Conservation (phyloP, 805 yeast species). For the Candida lessepsii region DNA sequence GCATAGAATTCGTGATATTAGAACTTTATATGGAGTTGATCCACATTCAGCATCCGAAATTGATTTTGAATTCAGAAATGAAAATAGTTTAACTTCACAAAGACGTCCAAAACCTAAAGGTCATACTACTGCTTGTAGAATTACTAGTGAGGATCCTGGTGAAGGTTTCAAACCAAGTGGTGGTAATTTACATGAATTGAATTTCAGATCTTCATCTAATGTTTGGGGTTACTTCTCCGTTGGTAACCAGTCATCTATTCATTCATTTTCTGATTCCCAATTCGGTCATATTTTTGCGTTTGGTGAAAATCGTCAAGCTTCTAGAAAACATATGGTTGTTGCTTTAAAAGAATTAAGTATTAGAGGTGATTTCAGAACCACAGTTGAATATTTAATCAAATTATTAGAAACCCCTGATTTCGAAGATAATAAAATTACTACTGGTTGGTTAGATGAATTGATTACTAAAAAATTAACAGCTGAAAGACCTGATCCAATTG, state of each 20-base stretch:
- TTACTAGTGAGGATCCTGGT: slow-evolving; percentile 98
- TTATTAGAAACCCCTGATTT: slow-evolving; percentile 94
- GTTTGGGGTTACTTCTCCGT: slow-evolving; percentile 99
- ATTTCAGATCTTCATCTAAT: slow-evolving; percentile 93
- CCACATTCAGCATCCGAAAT: slow-evolving; percentile 89
- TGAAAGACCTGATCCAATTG: slow-evolving; percentile 88
- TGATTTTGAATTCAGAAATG: slow-evolving; percentile 83
- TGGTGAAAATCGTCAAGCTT: slow-evolving; percentile 97
- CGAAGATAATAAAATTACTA: slow-evolving; percentile 93
- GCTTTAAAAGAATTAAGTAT: slow-evolving; percentile 95
- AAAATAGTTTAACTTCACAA: slow-evolving; percentile 72
- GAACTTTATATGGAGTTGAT: slow-evolving; percentile 91
- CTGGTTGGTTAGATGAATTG: slow-evolving; percentile 98
- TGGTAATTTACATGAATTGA: slow-evolving; percentile 93
- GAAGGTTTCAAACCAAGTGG: slow-evolving; percentile 99
- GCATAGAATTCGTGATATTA: slow-evolving; percentile 90
- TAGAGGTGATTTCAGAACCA: slow-evolving; percentile 98
- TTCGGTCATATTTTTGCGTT: slow-evolving; percentile 99
- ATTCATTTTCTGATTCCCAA: slow-evolving; percentile 97
- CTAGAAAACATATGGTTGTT: slow-evolving; percentile 98
- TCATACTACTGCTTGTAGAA: slow-evolving; percentile 98
- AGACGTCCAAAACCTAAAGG: slow-evolving; percentile 96
- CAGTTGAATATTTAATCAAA: slow-evolving; percentile 95
- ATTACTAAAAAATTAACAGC: slow-evolving; percentile 92
- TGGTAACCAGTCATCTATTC: slow-evolving; percentile 93